These are phyloP conservation scores for Skeletonema potamos DNA, from an alignment of 108 stramenopile species.

Conservation along the genomic window DNA sequence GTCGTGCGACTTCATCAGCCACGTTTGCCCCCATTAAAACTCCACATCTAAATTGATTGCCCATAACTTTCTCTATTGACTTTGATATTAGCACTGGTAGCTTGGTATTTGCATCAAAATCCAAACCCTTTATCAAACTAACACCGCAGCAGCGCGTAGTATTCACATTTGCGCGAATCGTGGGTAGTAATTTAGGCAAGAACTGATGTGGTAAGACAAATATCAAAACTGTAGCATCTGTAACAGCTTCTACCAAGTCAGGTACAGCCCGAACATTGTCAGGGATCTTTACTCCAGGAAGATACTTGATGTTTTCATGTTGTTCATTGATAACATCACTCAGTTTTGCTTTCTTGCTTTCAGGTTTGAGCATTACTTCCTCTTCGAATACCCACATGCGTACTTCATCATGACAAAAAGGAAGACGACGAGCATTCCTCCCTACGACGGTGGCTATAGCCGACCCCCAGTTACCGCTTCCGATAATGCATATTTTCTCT, in stretches of 20 bases:
- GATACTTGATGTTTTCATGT: constrained; percentile 97
- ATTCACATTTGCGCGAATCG: constrained; percentile 63
- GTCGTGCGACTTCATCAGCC: constrained; percentile 91
- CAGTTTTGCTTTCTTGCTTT: constrained; percentile 53
- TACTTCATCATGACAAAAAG: constrained; percentile 71
- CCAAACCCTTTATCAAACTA: constrained; percentile 85
- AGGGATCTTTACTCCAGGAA: constrained; percentile 90
- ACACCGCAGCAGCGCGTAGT: constrained; percentile 75
- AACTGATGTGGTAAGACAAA: constrained; percentile 98
- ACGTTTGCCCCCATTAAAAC: constrained; percentile 99
- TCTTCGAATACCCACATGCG: constrained; percentile 98
- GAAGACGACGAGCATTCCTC: constrained; percentile 67
- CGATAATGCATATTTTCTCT: constrained; percentile 89
- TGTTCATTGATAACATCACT: constrained; percentile 89
- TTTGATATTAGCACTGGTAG: constrained; percentile 74
- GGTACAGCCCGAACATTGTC: constrained; percentile 84
- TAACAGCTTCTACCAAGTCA: constrained; percentile 82
- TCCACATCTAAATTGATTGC: constrained; percentile 63
- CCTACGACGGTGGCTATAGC: constrained; percentile 90
- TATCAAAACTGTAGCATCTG: constrained; percentile 85
- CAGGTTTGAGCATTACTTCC: constrained; percentile 14
- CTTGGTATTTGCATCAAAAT: constrained; percentile 67
- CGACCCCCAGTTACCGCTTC: constrained; percentile 93
- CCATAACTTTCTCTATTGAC: constrained; percentile 79
- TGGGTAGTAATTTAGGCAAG: constrained; percentile 74